Conservation (phyloP, 169 alveolate genomes). For the Plasmodium fragile region DNA sequence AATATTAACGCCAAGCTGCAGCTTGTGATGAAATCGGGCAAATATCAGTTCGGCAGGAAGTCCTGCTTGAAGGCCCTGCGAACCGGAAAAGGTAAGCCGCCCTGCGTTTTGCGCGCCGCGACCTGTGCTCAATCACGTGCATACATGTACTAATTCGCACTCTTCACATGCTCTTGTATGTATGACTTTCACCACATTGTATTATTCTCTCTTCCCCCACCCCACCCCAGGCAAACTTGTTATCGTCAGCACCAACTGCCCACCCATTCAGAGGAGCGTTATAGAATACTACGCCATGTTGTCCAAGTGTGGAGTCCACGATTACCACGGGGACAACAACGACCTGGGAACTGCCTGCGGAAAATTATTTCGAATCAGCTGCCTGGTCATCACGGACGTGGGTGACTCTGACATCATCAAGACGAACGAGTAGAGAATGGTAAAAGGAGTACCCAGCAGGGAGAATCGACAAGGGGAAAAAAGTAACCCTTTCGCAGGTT, state of each 20-base stretch:
- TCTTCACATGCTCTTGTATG: not conserved
- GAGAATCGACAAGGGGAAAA: not conserved
- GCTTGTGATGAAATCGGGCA: conserved; percentile 98
- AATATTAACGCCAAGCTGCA: conserved; percentile 96
- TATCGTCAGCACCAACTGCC: conserved; percentile 97
- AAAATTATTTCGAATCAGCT: conserved; percentile 96
- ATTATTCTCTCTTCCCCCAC: not conserved
- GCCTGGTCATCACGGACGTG: conserved; percentile 95
- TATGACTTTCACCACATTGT: no score
- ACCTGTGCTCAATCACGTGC: not conserved
- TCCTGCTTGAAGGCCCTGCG: conserved; percentile 96
- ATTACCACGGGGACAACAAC: conserved; percentile 95
- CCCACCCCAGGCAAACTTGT: conserved; percentile 89
- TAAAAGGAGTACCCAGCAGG: not conserved
- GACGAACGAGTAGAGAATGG: conserved; percentile 87
- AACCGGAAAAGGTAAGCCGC: conserved; percentile 94
- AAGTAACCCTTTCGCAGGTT: not conserved
- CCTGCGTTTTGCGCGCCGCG: not conserved
- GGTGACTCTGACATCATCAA: conserved; percentile 98
- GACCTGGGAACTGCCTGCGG: conserved; percentile 98
- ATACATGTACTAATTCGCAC: not conserved
- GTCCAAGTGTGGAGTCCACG: conserved; percentile 96
- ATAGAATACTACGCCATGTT: conserved; percentile 98
- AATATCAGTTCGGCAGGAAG: conserved; percentile 95
- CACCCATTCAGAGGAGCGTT: conserved; percentile 97